Evolutionary conservation across 2,329 filamentous ascomycete species (phyloP), one percentile per base, ranked within the genome.

Genomic region (Hypoxylon sp.): DNA sequence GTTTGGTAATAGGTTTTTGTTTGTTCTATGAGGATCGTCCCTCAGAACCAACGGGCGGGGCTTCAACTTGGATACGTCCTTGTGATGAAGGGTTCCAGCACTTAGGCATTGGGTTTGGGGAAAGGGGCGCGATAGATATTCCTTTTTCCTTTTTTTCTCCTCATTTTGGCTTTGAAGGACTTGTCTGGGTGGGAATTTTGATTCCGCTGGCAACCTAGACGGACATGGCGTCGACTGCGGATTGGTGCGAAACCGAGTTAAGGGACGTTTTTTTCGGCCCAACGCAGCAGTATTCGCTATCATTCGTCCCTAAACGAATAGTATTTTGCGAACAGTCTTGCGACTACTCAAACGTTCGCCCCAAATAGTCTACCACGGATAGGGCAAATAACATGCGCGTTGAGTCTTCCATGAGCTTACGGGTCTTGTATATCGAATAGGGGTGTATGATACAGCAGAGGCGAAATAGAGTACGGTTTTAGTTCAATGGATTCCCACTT

Each of bases 401-500:
- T 55, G 2, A 34, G 23, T 30, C 50, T 41, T 49, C 11, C 49
- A 49, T 25, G 28, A 32, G 17, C 53, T 30, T 23, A 48, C 28
- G 28, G 53, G 17, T 38, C 14, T 10, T 62, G 53, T 63, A 67
- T 32, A 63, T 63, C 21, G 48, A 45, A 52, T 41, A 11, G 23
- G 23, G 53, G 32, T 63, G 64, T 63, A 67, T 67, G 36, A 55
- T 67, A 63, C 41, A 10, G 14, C 32, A 3, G 14, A 50, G 43
- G 50, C 17, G n/a, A 41, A 49, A 55, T 67, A 60, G 53, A 60
- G 17, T 14, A 28, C n/a, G 49, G 49, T 23, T 56, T 13, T 53
- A 23, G 53, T 7, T 46, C 25, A 43, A 34, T 19, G 32, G 41
- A 34, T 67, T 51, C 17, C 53, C 38, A 13, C 21, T 34, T 21